phyloP scores from a whole-genome alignment of 495 filamentous ascomycete genomes.

The Xylaria bambusicola region DNA sequence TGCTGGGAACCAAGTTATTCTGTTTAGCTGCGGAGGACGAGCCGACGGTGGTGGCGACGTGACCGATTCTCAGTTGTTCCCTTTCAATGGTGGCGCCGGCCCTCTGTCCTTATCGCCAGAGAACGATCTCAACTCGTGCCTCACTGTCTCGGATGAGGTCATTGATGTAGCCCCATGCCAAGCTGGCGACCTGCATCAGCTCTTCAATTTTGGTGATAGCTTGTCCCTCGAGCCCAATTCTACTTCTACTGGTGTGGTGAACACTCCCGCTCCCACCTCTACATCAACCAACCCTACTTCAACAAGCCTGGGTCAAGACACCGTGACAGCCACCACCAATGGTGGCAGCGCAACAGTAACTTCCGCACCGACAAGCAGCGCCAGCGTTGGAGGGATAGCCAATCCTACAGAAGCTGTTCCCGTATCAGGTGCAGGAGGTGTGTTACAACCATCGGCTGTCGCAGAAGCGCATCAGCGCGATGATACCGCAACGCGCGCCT shows the following conservation, averaged over 20 bases:
- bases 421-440: slow-evolving; percentile 52
- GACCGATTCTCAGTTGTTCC: slow-evolving; percentile 52
- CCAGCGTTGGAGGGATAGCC: slow-evolving; percentile 27
- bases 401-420: slow-evolving; percentile 53
- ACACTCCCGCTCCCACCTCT: slow-evolving; percentile 10
- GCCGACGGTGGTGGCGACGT: slow-evolving; percentile 54
- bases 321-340: slow-evolving; percentile 12
- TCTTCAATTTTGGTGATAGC: slow-evolving; percentile 47
- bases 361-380: slow-evolving; percentile 3
- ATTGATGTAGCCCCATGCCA: slow-evolving; percentile 48
- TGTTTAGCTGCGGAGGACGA: slow-evolving; percentile 59
- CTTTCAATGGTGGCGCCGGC: slow-evolving; percentile 44
- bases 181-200: slow-evolving; percentile 43
- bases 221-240: slow-evolving; percentile 5
- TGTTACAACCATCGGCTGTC: slow-evolving; percentile 49
- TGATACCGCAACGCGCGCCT: slow-evolving; percentile 49
- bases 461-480: slow-evolving; percentile 51
- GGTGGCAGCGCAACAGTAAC: slow-evolving; percentile 6
- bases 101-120: slow-evolving; percentile 45
- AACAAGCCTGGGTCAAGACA: slow-evolving; percentile 1
- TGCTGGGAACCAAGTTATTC: slow-evolving; percentile 48
- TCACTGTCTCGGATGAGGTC: slow-evolving; percentile 46
- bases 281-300: slow-evolving; percentile 16
- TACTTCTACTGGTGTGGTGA: slow-evolving; percentile 8
- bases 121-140: slow-evolving; percentile 46